Conservation (phyloP, 306 rosid genomes). For the Glycine soja region DNA sequence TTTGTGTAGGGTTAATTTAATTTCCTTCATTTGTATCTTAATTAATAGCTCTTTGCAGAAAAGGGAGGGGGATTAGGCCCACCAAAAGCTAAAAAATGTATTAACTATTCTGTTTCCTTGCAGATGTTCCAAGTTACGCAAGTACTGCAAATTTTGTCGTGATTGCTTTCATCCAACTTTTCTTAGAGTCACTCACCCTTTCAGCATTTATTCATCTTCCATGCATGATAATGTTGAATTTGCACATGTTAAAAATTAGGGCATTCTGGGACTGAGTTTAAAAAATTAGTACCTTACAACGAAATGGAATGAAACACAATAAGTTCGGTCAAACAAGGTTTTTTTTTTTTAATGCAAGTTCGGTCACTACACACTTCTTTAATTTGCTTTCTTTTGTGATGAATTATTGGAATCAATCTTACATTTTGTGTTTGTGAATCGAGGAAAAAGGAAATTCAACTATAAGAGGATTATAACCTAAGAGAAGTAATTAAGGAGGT, state of each 20-base stretch:
- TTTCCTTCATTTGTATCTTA: not conserved
- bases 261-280: not conserved
- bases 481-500: too few relatives aligned
- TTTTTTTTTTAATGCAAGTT: too few relatives aligned
- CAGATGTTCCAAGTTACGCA: not conserved
- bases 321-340: not conserved
- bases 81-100: not conserved
- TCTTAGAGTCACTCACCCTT: constrained; percentile 23
- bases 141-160: not conserved
- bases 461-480: too few relatives aligned
- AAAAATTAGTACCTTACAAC: not conserved
- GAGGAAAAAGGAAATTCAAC: too few relatives aligned
- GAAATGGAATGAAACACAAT: not conserved
- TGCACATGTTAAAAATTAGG: not conserved
- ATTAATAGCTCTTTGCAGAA: not conserved
- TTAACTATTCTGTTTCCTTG: not conserved
- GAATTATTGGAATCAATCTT: too few relatives aligned
- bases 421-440: too few relatives aligned
- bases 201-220: not conserved
- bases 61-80: not conserved
- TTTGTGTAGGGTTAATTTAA: not conserved
- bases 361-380: too few relatives aligned
- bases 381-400: too few relatives aligned
- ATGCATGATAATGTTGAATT: not conserved
- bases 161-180: constrained; percentile 1